Evolutionary conservation across 2,329 filamentous ascomycete species (phyloP).

Genomic region (Cladosporium sp.): DNA sequence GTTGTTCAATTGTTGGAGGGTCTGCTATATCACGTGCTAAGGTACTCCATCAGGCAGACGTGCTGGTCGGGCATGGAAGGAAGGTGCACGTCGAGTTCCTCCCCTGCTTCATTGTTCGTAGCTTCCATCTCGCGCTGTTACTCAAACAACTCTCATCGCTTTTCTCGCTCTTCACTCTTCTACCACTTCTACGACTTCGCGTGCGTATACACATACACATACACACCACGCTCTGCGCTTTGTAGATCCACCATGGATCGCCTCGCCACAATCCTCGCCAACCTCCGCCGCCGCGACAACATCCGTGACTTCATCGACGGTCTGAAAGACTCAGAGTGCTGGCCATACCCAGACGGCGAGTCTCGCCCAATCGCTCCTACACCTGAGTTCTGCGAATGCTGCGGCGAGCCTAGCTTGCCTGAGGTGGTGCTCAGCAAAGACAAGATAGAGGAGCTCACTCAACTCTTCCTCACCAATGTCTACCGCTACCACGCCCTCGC

Average conservation of each 20-base stretch:
- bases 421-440: background rate
- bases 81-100: background rate
- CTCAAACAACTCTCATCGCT: background rate
- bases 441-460: background rate
- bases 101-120: background rate
- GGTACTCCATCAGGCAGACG: background rate
- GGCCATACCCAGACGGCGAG: conserved; percentile 9
- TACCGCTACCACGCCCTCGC: conserved; percentile 2
- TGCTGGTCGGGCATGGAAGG: background rate
- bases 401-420: background rate
- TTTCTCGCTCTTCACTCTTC: background rate
- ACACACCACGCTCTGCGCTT: no score
- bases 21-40: no score
- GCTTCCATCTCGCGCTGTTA: background rate
- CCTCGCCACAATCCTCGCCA: conserved; percentile 4
- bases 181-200: background rate
- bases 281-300: conserved; percentile 10
- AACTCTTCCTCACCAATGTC: conserved; percentile 7
- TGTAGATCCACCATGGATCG: background rate
- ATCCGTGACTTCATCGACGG: conserved; percentile 15
- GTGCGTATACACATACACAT: no score
- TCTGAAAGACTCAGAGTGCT: conserved; percentile 1
- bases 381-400: background rate
- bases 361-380: background rate
- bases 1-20: no score